These are phyloP conservation scores for Begonia masoniana DNA, from an alignment of 306 rosid genomes.

Conservation along the genomic window DNA sequence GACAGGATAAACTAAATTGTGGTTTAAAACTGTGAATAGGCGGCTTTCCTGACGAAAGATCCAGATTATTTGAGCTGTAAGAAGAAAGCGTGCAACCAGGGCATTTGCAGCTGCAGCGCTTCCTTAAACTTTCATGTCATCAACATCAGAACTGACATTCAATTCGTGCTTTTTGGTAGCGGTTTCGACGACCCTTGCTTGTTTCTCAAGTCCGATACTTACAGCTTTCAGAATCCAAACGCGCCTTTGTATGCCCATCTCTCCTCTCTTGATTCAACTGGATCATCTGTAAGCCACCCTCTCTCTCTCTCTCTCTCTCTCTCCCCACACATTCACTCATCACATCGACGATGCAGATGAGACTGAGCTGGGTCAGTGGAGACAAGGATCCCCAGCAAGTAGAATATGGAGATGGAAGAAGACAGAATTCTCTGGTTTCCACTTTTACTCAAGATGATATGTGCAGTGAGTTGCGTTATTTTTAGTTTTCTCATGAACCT, in stretches of 20 bases:
- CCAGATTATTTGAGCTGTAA: constrained; percentile 57
- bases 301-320: neutral
- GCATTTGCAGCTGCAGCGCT: constrained; percentile 37
- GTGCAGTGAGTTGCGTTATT: constrained; percentile 47
- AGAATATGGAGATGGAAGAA: constrained; percentile 42
- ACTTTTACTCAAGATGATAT: constrained; percentile 63
- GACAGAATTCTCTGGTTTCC: constrained; percentile 34
- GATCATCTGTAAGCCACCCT: constrained; percentile 30
- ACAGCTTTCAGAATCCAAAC: constrained; percentile 50
- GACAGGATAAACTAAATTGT: too few species aligned
- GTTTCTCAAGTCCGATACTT: constrained; percentile 26
- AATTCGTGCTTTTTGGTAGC: constrained; percentile 51
- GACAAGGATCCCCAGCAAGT: constrained; percentile 48
- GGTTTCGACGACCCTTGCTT: constrained; percentile 58
- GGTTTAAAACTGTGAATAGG: constrained; percentile 20
- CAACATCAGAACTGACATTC: constrained; percentile 76
- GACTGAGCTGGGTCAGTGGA: constrained; percentile 87
- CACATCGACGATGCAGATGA: constrained; percentile 34
- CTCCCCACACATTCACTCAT: too few species aligned
- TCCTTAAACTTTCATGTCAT: constrained; percentile 59
- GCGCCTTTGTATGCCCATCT: constrained; percentile 59
- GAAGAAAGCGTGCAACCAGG: constrained; percentile 35
- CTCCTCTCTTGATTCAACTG: constrained; percentile 58
- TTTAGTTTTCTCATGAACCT: neutral
- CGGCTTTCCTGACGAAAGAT: constrained; percentile 39